Base-by-base conservation (phyloP, 345 rosid species). In the Salix suchowensis region DNA sequence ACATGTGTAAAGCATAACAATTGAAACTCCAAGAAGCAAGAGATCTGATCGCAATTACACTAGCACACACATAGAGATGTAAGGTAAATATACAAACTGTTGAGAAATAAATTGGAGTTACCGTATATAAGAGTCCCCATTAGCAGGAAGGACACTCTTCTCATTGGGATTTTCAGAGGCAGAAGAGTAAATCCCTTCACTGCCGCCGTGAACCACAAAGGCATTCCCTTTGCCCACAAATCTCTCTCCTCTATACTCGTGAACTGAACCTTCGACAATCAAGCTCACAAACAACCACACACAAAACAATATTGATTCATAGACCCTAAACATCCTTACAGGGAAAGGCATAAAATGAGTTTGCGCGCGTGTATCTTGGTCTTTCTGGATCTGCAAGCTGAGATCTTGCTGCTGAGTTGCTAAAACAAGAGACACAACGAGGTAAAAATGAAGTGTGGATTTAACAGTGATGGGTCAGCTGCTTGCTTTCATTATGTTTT, bases 121-220 rank as follows among this genome's bases (percentile, higher is more conserved):
- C 97, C 94, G 90, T 76, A 92, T 88, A 67, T 81, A 90, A 65
- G 97, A 84, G 58, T 82, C 83, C 23, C 91, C 89, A 74, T 76
- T 79, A 44, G 89, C 84, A 77, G 86, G 78, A 16, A 40, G 55
- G 65, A 77, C 76, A 75, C 75, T 44, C 24, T 44, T 78, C 52
- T 84, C 82, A 2, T 80, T 81, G 61, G 68, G 44, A 69, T 40
- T 72, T 23, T 67, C 80, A 48, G 83, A 79, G 66, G 85, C 26
- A 48, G 91, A 88, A 23, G 97, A 90, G 90, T 92, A 96, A 79
- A 96, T 89, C 79, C 97, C 96, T 82, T 96, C 99, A 70, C 92
- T 96, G 68, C 99, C 98, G 9, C 96, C 99, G 80, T 96, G 96
- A 79, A 96, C 88, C 65, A 93, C 92, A 80, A 87, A 93, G 66